phyloP scores from a whole-genome alignment of 176 grass and related monocot species.

The Eremochloa ophiuroides region DNA sequence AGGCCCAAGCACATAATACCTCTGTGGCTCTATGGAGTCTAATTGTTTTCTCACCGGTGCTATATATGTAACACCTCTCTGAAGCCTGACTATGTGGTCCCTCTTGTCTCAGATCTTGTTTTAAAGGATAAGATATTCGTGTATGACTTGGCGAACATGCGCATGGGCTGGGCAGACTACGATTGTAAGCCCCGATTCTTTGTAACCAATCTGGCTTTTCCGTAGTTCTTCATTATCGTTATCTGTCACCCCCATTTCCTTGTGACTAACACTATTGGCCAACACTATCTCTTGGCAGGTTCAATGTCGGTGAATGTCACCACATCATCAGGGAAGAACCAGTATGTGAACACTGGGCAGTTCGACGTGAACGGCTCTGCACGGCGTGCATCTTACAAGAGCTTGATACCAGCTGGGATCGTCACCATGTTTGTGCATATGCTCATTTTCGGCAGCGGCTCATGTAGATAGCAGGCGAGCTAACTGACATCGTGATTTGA shows the following conservation, averaged over 20 bases:
- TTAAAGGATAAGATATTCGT: slow-evolving; percentile 98
- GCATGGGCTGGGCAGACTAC: slow-evolving; percentile 85
- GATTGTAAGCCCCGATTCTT: slow-evolving; percentile 65
- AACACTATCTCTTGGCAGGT: slow-evolving; percentile 33
- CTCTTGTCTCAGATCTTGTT: slow-evolving; percentile 63
- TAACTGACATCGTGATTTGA: slow-evolving; percentile 49
- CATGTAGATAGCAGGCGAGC: slow-evolving; percentile 43
- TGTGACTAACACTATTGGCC: not conserved
- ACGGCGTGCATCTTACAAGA: not conserved
- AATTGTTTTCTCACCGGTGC: not conserved
- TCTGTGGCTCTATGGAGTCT: not conserved
- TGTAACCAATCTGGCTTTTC: not conserved
- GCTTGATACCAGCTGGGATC: slow-evolving; percentile 22
- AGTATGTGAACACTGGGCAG: slow-evolving; percentile 69
- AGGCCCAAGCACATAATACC: not conserved
- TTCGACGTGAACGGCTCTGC: slow-evolving; percentile 44
- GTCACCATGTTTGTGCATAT: slow-evolving; percentile 32
- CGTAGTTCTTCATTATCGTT: not conserved
- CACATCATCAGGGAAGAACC: slow-evolving; percentile 74
- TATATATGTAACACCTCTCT: not conserved
- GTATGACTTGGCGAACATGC: slow-evolving; percentile 83
- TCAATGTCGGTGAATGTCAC: slow-evolving; percentile 76
- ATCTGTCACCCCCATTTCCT: not conserved
- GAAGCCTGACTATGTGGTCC: not conserved
- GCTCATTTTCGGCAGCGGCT: slow-evolving; percentile 38